Conservation (phyloP, 2,329 filamentous ascomycete species). For the Epichloe scottii region DNA sequence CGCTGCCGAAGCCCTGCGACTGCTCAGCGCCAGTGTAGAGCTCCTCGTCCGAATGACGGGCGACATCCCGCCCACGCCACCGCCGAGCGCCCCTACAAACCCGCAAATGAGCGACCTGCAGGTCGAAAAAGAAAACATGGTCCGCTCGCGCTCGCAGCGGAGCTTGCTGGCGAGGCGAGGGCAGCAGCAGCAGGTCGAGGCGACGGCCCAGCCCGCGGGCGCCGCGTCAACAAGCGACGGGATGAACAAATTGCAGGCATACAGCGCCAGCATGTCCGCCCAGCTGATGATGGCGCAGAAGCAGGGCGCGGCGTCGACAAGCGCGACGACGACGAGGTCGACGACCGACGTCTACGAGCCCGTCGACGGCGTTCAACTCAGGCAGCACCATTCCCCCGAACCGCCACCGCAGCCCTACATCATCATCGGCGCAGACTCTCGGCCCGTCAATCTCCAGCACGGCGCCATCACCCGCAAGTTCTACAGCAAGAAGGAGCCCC, state of each 20-base stretch:
- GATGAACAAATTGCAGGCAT: constrained; percentile 14
- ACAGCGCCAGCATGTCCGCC: constrained; percentile 15
- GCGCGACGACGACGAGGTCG: not conserved
- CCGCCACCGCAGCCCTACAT: constrained; percentile 37
- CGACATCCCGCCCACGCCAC: constrained; percentile 71
- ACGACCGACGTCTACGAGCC: constrained; percentile 15
- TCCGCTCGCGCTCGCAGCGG: constrained; percentile 43
- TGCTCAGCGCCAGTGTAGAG: constrained; percentile 63
- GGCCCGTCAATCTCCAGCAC: constrained; percentile 66
- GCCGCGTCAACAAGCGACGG: not conserved
- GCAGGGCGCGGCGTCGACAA: constrained; percentile 2
- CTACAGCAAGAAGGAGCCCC: constrained; percentile 77
- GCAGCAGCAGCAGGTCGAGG: constrained; percentile 21
- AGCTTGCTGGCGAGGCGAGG: constrained; percentile 32
- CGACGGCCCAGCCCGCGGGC: constrained; percentile 9
- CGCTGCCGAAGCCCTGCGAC: constrained; percentile 61
- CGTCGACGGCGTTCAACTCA: constrained; percentile 45
- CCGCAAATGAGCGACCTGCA: constrained; percentile 54
- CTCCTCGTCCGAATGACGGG: constrained; percentile 59
- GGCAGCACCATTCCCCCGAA: constrained; percentile 21
- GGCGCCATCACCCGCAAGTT: constrained; percentile 84
- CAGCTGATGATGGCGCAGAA: constrained; percentile 14
- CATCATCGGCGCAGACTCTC: constrained; percentile 54
- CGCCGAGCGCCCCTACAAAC: constrained; percentile 48
- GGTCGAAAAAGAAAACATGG: constrained; percentile 48